phyloP scores from a whole-genome alignment of 2,329 filamentous ascomycete genomes.

The Pseudofabraea citricarpa region DNA sequence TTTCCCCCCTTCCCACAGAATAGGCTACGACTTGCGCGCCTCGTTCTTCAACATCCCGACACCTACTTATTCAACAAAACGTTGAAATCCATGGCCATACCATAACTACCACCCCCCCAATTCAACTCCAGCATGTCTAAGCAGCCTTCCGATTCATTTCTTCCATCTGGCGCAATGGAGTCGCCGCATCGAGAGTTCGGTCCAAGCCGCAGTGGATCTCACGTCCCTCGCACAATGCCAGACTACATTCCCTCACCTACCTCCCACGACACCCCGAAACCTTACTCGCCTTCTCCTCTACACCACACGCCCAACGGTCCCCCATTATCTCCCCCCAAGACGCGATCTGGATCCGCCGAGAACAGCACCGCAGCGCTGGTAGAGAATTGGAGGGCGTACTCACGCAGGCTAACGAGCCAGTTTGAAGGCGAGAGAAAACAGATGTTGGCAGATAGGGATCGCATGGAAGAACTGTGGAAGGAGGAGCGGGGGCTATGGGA shows the following conservation, averaged over 20 bases:
- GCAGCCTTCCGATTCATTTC: slow-evolving; percentile 21
- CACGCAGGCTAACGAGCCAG: slow-evolving; percentile 23
- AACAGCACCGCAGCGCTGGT: slow-evolving; percentile 19
- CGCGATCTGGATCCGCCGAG: slow-evolving; percentile 22
- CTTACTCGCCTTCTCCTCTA: neutral
- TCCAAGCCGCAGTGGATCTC: slow-evolving; percentile 10
- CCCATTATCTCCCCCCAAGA: slow-evolving; percentile 22
- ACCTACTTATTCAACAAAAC: slow-evolving; percentile 9
- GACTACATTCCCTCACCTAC: slow-evolving; percentile 12
- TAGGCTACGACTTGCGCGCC: too few relatives aligned
- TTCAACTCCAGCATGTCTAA: slow-evolving; percentile 12
- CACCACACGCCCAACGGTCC: neutral
- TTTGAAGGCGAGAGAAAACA: slow-evolving; percentile 26
- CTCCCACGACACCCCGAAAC: neutral
- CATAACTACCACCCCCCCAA: too few relatives aligned
- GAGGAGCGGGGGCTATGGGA: slow-evolving; percentile 30
- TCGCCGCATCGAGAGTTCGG: slow-evolving; percentile 8
- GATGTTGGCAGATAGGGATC: slow-evolving; percentile 23
- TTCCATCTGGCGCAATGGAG: slow-evolving; percentile 22
- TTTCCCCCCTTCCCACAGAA: too few relatives aligned
- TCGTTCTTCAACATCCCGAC: too few relatives aligned
- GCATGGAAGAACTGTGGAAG: slow-evolving; percentile 25
- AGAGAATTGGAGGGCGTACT: slow-evolving; percentile 27
- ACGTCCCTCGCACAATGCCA: slow-evolving; percentile 15
- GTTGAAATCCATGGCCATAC: slow-evolving; percentile 1